These are phyloP conservation scores for Ophiostoma quercus DNA, from an alignment of 2,329 filamentous ascomycete species.

Conservation along the genomic window DNA sequence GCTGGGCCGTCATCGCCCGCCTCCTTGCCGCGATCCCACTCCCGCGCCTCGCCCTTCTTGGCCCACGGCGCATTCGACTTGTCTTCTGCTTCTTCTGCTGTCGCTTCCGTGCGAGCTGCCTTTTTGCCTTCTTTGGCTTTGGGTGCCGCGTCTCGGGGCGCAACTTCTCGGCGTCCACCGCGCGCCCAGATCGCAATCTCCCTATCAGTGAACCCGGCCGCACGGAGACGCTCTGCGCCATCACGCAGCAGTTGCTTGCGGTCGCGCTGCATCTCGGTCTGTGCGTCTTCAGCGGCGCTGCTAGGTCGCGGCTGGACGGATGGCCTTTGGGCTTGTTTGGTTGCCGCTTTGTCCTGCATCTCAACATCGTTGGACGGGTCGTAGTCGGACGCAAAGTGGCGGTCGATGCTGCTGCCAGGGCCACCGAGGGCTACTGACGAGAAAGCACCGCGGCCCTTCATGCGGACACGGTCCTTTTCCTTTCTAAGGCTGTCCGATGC, in stretches of 20 bases:
- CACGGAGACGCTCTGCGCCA: conserved; percentile 68
- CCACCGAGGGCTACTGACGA: neutral
- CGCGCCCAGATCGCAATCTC: conserved; percentile 67
- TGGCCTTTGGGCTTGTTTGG: neutral
- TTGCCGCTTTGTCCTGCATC: neutral
- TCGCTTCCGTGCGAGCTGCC: neutral
- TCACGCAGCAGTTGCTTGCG: conserved; percentile 71
- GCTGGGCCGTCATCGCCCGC: conserved; percentile 24
- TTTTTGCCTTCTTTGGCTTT: neutral
- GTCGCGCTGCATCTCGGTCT: conserved; percentile 42
- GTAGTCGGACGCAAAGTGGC: conserved; percentile 25
- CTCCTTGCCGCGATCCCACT: conserved; percentile 55
- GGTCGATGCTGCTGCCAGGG: conserved; percentile 24
- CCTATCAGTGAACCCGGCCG: conserved; percentile 71
- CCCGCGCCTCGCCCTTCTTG: conserved; percentile 58
- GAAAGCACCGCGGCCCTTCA: conserved; percentile 19
- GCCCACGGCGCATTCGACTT: conserved; percentile 53
- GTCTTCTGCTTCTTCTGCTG: neutral
- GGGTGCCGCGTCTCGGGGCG: conserved; percentile 46
- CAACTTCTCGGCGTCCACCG: conserved; percentile 43
- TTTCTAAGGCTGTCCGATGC: neutral
- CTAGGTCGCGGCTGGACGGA: neutral
- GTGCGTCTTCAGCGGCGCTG: conserved; percentile 21
- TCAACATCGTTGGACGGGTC: conserved; percentile 23
- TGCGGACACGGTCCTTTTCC: conserved; percentile 10